Conservation (phyloP, 2,329 filamentous ascomycete species). For the Fusarium solani-melongenae region DNA sequence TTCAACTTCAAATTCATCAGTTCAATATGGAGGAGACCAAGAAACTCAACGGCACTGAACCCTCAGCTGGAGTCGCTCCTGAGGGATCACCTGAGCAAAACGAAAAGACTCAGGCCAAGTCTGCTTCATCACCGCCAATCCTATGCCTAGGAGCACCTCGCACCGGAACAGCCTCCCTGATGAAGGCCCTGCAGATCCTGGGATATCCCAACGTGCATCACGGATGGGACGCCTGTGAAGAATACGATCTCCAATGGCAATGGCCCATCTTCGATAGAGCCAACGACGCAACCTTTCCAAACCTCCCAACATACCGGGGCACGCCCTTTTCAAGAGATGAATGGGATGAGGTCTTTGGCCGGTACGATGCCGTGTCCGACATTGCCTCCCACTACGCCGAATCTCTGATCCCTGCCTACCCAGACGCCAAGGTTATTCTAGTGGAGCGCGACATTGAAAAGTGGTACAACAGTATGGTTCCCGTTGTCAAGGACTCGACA, state of each 20-base stretch:
- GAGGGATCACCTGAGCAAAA: neutral
- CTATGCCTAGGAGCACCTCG: constrained; percentile 20
- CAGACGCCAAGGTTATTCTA: constrained; percentile 45
- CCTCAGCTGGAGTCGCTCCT: neutral
- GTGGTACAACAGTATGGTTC: constrained; percentile 42
- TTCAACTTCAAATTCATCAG: neutral
- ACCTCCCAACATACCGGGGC: constrained; percentile 32
- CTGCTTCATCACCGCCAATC: constrained; percentile 2
- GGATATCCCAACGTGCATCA: constrained; percentile 30
- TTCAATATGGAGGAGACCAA: neutral
- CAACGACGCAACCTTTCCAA: constrained; percentile 20
- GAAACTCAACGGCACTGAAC: neutral
- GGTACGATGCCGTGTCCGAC: constrained; percentile 43
- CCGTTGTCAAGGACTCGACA: neutral
- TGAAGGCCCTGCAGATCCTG: constrained; percentile 24
- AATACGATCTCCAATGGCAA: constrained; percentile 14
- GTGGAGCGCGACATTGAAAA: constrained; percentile 42
- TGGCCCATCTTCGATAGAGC: constrained; percentile 26
- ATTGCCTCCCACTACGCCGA: constrained; percentile 37
- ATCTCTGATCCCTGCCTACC: constrained; percentile 43
- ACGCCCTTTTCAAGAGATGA: constrained; percentile 24
- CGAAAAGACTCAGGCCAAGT: neutral
- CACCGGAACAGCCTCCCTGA: constrained; percentile 30
- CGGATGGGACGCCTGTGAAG: constrained; percentile 21
- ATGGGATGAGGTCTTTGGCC: constrained; percentile 42